These are phyloP conservation scores for Ascocoryne sarcoides DNA, from an alignment of 2,329 filamentous ascomycete genomes.

Conservation along the genomic window DNA sequence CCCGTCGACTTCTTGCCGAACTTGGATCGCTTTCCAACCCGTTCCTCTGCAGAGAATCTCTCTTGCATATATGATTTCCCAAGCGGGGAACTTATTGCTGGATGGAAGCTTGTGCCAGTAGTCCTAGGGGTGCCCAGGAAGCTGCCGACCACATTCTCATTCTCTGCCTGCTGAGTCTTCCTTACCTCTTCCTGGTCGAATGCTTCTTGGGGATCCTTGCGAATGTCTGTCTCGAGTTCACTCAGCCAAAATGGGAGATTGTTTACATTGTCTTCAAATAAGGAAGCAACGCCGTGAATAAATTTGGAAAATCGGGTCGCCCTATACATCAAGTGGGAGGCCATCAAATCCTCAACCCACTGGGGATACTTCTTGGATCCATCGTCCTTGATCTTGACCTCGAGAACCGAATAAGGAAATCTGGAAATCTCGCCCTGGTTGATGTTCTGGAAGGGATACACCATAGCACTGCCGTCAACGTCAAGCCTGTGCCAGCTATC, in stretches of 20 bases:
- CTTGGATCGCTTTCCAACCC: slow-evolving; percentile 24
- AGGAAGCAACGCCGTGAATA: slow-evolving; percentile 79
- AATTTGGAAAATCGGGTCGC: slow-evolving; percentile 94
- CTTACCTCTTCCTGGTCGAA: slow-evolving; percentile 88
- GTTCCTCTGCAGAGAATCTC: slow-evolving; percentile 40
- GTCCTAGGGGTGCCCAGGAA: slow-evolving; percentile 53
- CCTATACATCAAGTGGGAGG: slow-evolving; percentile 84
- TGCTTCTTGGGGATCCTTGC: slow-evolving; percentile 80
- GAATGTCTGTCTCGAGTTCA: slow-evolving; percentile 86
- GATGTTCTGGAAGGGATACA: slow-evolving; percentile 79
- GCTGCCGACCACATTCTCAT: slow-evolving; percentile 83
- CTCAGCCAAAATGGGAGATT: slow-evolving; percentile 93
- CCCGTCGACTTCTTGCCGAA: slow-evolving; percentile 15
- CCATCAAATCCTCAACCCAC: slow-evolving; percentile 89
- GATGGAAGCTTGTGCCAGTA: slow-evolving; percentile 41
- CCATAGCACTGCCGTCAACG: slow-evolving; percentile 74
- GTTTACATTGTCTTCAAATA: slow-evolving; percentile 96
- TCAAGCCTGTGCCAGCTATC: slow-evolving; percentile 86
- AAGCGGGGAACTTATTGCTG: slow-evolving; percentile 56
- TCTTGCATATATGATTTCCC: slow-evolving; percentile 57
- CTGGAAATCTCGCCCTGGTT: slow-evolving; percentile 84
- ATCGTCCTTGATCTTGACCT: slow-evolving; percentile 78
- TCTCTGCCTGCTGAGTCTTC: slow-evolving; percentile 70
- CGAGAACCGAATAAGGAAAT: slow-evolving; percentile 84
- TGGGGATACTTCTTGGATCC: slow-evolving; percentile 58